Percentiles rank a stretch among this genome's conserved stretches.
Evolutionary conservation across 352 stramenopile genomes (phyloP).

Genomic region (Phytophthora agathidicida): DNA sequence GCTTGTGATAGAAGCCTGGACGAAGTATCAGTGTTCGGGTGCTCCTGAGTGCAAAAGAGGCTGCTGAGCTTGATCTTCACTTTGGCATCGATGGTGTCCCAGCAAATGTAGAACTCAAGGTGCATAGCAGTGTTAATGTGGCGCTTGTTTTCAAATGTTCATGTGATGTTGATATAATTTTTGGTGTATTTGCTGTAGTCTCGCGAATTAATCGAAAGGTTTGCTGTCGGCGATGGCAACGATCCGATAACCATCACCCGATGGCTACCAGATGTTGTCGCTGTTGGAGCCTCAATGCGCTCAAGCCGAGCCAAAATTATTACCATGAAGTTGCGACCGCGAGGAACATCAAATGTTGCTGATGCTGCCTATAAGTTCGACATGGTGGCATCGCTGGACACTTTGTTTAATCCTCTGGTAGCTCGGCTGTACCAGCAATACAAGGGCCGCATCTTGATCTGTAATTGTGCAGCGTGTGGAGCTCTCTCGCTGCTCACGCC

Average conservation of each 20-base stretch:
- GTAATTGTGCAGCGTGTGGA: conserved; percentile 64
- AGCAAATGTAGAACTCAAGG: conserved; percentile 69
- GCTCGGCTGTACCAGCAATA: conserved; percentile 52
- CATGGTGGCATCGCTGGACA: conserved; percentile 32
- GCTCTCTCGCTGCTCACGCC: conserved; percentile 60
- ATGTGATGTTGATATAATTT: not conserved
- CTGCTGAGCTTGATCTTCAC: conserved; percentile 55
- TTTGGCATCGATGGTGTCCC: conserved; percentile 72
- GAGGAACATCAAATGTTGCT: conserved; percentile 25
- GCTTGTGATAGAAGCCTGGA: conserved; percentile 22
- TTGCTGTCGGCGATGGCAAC: conserved; percentile 42
- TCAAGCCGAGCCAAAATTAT: conserved; percentile 60
- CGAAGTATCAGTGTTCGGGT: conserved; percentile 45
- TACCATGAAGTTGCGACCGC: conserved; percentile 48
- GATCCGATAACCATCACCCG: conserved; percentile 47
- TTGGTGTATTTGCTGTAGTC: conserved; percentile 26
- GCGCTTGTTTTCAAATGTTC: not conserved
- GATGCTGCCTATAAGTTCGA: conserved; percentile 75
- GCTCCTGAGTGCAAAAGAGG: conserved; percentile 68
- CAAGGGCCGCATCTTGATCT: conserved; percentile 45
- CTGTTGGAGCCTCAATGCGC: conserved; percentile 59
- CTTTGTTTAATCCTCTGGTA: conserved; percentile 48
- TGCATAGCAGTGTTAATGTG: conserved; percentile 17
- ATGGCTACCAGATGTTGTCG: conserved; percentile 55
- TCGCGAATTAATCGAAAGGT: conserved; percentile 56